Percentiles rank a stretch among this genome's conserved stretches.
phyloP scores from a whole-genome alignment of 2,329 filamentous ascomycete genomes.

The Botrytis fabae region DNA sequence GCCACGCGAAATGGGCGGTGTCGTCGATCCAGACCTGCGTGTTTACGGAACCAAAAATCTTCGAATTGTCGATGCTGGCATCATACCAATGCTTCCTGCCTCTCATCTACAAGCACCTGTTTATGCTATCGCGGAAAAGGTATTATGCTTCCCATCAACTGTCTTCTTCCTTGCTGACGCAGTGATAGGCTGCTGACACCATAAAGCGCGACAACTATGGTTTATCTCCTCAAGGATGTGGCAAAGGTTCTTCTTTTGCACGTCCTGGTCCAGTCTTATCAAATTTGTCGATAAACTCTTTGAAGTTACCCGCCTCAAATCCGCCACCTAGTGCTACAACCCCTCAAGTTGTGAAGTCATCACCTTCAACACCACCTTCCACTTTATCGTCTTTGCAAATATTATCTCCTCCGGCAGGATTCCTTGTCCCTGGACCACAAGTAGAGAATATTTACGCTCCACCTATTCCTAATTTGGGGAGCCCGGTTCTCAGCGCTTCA shows the following conservation, averaged over 20 bases:
- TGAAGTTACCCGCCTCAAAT: conserved; percentile 1
- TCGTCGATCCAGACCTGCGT: conserved; percentile 30
- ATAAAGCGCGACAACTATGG: conserved; percentile 33
- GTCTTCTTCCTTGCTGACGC: not conserved
- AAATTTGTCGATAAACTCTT: conserved; percentile 14
- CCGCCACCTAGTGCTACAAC: not conserved
- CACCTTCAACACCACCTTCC: not conserved
- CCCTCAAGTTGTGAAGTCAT: not conserved
- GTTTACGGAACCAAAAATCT: conserved; percentile 32
- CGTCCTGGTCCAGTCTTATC: conserved; percentile 22
- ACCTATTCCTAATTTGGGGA: not conserved
- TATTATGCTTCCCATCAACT: conserved; percentile 32
- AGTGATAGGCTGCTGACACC: conserved; percentile 33
- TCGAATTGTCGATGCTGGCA: conserved; percentile 33
- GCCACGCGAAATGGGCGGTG: conserved; percentile 29
- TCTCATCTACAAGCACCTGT: conserved; percentile 29
- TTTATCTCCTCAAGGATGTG: conserved; percentile 26
- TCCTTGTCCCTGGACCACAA: not conserved
- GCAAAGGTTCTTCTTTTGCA: conserved; percentile 18
- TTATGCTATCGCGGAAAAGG: conserved; percentile 33
- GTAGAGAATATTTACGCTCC: not conserved
- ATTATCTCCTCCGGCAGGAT: not conserved
- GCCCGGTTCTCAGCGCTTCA: not conserved
- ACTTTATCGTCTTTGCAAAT: not conserved
- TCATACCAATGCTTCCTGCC: conserved; percentile 29